Percentiles rank a stretch among this genome's conserved stretches.
Conservation (phyloP, 1,284 basidiomycete species). For the Cronartium quercuum region DNA sequence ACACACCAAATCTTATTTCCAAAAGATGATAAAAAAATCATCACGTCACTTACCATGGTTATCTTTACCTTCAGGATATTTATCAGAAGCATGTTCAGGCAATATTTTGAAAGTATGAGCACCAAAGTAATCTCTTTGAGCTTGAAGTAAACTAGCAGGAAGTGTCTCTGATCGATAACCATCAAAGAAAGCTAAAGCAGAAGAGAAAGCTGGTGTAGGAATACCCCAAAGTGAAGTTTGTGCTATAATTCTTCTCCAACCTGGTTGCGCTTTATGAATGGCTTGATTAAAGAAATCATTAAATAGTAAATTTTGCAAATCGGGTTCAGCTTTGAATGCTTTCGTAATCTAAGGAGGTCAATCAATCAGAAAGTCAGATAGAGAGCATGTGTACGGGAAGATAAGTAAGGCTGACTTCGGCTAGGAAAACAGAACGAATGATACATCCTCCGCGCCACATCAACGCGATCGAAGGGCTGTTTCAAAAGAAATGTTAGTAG, state of each 20-base stretch:
- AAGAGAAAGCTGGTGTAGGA: slow-evolving; percentile 90
- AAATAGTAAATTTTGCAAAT: slow-evolving; percentile 89
- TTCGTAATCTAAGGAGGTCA: slow-evolving; percentile 59
- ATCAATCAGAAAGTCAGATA: neutral
- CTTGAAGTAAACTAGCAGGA: slow-evolving; percentile 86
- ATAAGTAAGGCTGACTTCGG: slow-evolving; percentile 14
- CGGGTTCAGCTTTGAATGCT: slow-evolving; percentile 78
- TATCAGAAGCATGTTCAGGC: slow-evolving; percentile 77
- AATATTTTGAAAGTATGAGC: slow-evolving; percentile 87
- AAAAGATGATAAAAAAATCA: slow-evolving; percentile 26
- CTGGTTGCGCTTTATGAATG: slow-evolving; percentile 88
- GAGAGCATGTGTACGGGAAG: neutral
- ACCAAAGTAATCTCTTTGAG: slow-evolving; percentile 61
- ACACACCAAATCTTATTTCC: neutral
- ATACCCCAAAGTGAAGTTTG: slow-evolving; percentile 98
- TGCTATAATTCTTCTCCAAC: slow-evolving; percentile 95
- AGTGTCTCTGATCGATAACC: slow-evolving; percentile 82
- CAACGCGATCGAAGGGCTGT: slow-evolving; percentile 75
- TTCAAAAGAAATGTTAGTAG: neutral
- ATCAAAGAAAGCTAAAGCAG: slow-evolving; percentile 97
- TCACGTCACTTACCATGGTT: slow-evolving; percentile 62
- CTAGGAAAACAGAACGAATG: slow-evolving; percentile 56
- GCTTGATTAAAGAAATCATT: slow-evolving; percentile 97
- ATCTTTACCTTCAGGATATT: slow-evolving; percentile 71
- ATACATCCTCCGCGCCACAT: slow-evolving; percentile 99